These are phyloP conservation scores for Rhododendron vialii DNA, from an alignment of 148 eudicot genomes.

Conservation along the genomic window DNA sequence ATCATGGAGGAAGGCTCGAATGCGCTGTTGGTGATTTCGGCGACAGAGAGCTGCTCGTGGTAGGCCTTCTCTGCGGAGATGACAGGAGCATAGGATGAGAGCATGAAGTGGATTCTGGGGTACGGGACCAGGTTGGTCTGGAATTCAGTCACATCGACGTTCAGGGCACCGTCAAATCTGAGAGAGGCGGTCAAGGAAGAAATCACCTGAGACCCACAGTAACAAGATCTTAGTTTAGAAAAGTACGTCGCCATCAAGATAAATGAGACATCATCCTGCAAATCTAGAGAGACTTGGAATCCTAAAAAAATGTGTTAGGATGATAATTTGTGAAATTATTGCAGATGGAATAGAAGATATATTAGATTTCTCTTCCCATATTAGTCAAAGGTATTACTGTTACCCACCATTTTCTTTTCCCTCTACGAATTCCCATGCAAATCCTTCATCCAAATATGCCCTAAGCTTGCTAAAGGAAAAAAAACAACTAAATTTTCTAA, in stretches of 20 bases:
- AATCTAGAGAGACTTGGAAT: background rate
- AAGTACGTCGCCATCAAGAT: background rate
- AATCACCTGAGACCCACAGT: constrained; percentile 25
- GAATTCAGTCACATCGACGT: constrained; percentile 31
- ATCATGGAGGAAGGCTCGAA: constrained; percentile 37
- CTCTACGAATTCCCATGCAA: background rate
- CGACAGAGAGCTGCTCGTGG: constrained; percentile 33
- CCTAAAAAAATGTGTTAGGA: background rate
- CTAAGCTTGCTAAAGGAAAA: background rate
- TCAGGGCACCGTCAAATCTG: constrained; percentile 33
- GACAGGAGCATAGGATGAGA: constrained; percentile 37
- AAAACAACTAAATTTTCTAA: background rate
- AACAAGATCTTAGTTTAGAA: background rate
- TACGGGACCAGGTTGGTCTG: constrained; percentile 36
- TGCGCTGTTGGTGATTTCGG: constrained; percentile 33
- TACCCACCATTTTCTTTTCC: background rate
- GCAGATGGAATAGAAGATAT: background rate
- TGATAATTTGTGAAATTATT: background rate
- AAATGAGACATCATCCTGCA: background rate
- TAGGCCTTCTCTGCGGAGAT: constrained; percentile 30
- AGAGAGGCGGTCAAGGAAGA: constrained; percentile 33
- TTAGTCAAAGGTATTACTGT: background rate
- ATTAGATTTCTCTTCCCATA: background rate
- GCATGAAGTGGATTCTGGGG: constrained; percentile 37
- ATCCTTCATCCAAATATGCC: background rate